Base-by-base conservation (phyloP, 768 basidiomycete genomes). In the Auriscalpium orientale region DNA sequence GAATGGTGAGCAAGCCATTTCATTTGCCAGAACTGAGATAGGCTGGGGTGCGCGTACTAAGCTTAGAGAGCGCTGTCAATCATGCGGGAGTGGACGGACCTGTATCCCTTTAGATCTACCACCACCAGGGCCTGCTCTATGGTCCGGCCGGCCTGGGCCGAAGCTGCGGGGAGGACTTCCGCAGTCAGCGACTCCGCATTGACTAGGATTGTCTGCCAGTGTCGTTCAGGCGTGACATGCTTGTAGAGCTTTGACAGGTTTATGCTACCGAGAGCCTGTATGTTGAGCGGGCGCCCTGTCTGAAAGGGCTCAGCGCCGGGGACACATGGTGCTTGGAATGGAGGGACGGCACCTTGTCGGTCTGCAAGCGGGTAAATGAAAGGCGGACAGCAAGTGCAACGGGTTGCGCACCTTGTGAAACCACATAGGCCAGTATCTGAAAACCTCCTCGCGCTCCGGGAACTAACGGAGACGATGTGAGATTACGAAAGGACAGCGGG, bases 361-460 rank as follows among this genome's bases (percentile, higher is more conserved):
- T 84, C 82, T 87, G 58, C 40, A 18, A 48, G 8, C 34, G 35
- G n/a, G 34, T 56, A 21, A 8, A 47, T 54, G 20, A 18, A 22
- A 22, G 28, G 9, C 13, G 33, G 16, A 6, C 40, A 43, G 50
- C n/a, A 15, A 13, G 40, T 10, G 18, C 10, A 8, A 34, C 15
- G 20, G 38, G 16, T 18, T 54, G 57, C 77, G 34, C 51, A 81
- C 85, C 73, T 88, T 89, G 68, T 90, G 87, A 62, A 86, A 89
- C 61, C 79, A 88, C 74, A 89, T 79, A 3, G 86, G 86, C 87
- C 87, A 90, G 58, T 79, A 82, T 52, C 85, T 80, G 60, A 88
- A 87, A 8, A 89, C 80, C 1, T 78, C 76, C 51, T 81, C 76
- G 46, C 87, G 80, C 59, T 82, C 84, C 1, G 85, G 85, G 62